Base-by-base conservation (phyloP, 2,329 filamentous ascomycete genomes). In the Apiospora marii region DNA sequence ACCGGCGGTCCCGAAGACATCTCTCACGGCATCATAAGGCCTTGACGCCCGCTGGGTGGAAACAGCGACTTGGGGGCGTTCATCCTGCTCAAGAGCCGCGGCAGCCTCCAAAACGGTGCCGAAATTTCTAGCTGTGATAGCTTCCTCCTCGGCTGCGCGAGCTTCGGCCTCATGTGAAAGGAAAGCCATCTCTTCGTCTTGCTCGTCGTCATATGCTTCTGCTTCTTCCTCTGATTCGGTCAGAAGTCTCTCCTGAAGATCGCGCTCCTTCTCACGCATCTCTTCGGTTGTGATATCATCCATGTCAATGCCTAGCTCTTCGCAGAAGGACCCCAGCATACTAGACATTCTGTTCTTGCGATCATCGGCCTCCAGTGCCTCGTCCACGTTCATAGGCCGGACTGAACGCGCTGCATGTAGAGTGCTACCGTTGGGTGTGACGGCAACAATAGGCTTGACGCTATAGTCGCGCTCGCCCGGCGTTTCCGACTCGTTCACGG, bases 401-500 rank as follows among this genome's bases (percentile, higher is more conserved):
- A 81, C 79, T 3, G 82, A 79, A 27, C 87, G 84, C 12, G 87
- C 89, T 24, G 87, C 83, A 73, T 87, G 87, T 0, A 85, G 80
- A 37, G 86, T 85, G 70, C 83, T 83, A 24, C 87, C 87, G 19
- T 83, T 83, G 3, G 85, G 84, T 30, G 85, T 84, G 69, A 88
- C 82, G 72, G 85, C 85, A 37, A 89, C 86, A 6, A 88, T 80
- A 4, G 88, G 86, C 69, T 83, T 84, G 43, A 84, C 82, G 14
- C 85, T 85, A 72, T 86, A 83, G 68, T 85, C 81, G 61, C 82
- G 83, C 0, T 83, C 81, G 24, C 77, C 78, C 4, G 85, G 82
- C 1, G 81, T 77, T 75, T 86, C 85, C 3, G 79, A 73, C 37
- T 85, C 82, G 72, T 88, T 89, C 70, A 78, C 78, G 53, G 87